Evolutionary conservation across 257 asterid species (phyloP), one percentile per base, ranked within the genome.

Genomic region (Coffea eugenioides): DNA sequence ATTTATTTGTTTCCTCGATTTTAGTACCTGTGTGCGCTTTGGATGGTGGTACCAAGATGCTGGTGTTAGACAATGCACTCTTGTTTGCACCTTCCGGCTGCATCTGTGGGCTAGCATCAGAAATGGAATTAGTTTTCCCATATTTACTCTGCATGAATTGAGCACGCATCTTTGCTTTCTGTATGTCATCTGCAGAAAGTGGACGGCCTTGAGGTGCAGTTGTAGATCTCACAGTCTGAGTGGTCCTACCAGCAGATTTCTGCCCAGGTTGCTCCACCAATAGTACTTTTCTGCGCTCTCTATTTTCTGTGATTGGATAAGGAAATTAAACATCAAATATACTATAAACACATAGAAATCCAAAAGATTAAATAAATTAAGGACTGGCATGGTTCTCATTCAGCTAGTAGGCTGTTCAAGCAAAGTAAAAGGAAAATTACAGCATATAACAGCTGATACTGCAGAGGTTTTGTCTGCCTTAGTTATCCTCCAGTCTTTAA

Each of bases 121-220:
- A 74, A 80, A 74, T 66, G 23, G 84, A 51, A 75, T 69, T 80
- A 83, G 83, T 82, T 88, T 92, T 96, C 69, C 93, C 93, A 74
- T 89, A 83, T 84, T 89, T 96, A 82, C 81, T 91, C 89, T 91
- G 92, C 94, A 92, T 74, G 80, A 87, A 92, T 46, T 94, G 99
- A 82, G 93, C 96, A 70, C 99, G 97, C 93, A 94, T 86, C 88
- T 96, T 96, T 20, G 98, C 98, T 87, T 96, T 96, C 85, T 96
- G 99, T 86, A 96, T 96, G 82, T 94, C 99, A 84, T 96, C 99
- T 52, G 98, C 99, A n/a, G 99, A 96, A 85, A 96, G 99, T 69
- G 99, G 99, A 67, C 99, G 96, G 77, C 95, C 93, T 83, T 87
- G 93, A 81, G 89, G 83, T 65, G 90, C 81, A 76, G 91, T 81